Conservation (phyloP, 2,329 filamentous ascomycete species). For the Pestalotiopsis sp. region DNA sequence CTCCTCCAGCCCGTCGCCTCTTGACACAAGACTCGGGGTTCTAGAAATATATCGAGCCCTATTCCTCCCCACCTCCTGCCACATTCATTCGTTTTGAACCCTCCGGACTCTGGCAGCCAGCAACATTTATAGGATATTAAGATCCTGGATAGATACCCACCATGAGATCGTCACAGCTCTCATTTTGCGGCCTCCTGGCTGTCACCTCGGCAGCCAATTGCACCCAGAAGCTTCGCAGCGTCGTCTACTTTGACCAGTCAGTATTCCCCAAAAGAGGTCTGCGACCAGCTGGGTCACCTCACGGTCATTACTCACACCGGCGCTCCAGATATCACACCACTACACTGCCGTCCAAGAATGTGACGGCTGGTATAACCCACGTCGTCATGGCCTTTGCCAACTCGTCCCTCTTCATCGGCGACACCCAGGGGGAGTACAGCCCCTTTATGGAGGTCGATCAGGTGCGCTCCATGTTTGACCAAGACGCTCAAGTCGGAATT, state of each 20-base stretch:
- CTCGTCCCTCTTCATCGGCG: slow-evolving; percentile 26
- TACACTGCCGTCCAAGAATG: slow-evolving; percentile 10
- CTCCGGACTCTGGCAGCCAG: background rate
- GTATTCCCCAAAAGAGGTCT: background rate
- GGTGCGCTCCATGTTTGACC: slow-evolving; percentile 48
- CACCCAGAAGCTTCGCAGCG: slow-evolving; percentile 10
- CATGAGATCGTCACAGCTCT: background rate
- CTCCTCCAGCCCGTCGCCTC: no score
- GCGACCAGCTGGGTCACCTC: background rate
- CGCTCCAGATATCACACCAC: slow-evolving; percentile 15
- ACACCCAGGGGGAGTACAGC: slow-evolving; percentile 21
- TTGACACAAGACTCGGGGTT: no score
- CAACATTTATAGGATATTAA: background rate
- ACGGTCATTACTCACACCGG: background rate
- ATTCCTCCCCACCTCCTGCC: no score
- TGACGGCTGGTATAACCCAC: slow-evolving; percentile 29
- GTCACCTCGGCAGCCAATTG: background rate
- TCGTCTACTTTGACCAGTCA: slow-evolving; percentile 19
- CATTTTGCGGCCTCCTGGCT: background rate
- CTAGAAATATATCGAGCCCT: no score
- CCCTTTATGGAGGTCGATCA: slow-evolving; percentile 25
- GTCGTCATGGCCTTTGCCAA: slow-evolving; percentile 30
- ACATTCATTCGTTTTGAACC: background rate
- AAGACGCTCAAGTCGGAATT: slow-evolving; percentile 64
- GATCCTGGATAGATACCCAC: background rate